Evolutionary conservation across 495 filamentous ascomycete species (phyloP).

Genomic region (Trichoderma reesei): DNA sequence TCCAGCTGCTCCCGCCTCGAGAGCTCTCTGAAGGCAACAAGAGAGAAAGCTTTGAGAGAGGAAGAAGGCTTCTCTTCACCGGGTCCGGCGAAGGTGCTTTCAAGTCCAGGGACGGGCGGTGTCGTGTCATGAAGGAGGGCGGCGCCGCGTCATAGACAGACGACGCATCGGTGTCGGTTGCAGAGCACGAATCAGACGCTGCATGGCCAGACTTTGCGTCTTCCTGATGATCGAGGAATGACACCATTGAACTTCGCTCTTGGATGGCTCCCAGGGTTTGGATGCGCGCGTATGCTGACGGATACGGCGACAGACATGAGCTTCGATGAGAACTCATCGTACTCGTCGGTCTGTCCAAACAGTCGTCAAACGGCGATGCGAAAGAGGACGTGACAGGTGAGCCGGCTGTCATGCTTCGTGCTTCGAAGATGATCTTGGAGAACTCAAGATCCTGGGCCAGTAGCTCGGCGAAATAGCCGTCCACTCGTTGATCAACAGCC

Average conservation of each 20-base stretch:
- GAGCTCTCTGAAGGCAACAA: slow-evolving; percentile 12
- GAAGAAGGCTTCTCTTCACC: slow-evolving; percentile 10
- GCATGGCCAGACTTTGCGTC: slow-evolving; percentile 4
- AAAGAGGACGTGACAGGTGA: slow-evolving; percentile 12
- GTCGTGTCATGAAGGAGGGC: slow-evolving; percentile 20
- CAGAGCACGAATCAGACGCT: slow-evolving; percentile 11
- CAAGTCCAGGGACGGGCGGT: slow-evolving; percentile 26
- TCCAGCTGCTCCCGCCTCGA: slow-evolving; percentile 23
- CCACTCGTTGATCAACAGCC: slow-evolving; percentile 12
- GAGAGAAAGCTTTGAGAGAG: slow-evolving; percentile 16
- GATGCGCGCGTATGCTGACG: neutral
- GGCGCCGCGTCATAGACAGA: slow-evolving; percentile 16
- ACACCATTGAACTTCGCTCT: slow-evolving; percentile 16
- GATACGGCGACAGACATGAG: neutral
- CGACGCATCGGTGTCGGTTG: slow-evolving; percentile 23
- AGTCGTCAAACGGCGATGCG: neutral
- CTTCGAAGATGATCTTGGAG: slow-evolving; percentile 28
- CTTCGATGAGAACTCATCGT: neutral
- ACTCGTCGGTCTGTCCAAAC: neutral
- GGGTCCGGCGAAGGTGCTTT: slow-evolving; percentile 22
- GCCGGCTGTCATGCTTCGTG: slow-evolving; percentile 33
- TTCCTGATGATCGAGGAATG: slow-evolving; percentile 9
- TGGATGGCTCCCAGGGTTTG: slow-evolving; percentile 4
- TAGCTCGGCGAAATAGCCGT: slow-evolving; percentile 35
- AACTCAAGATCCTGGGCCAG: slow-evolving; percentile 32